These are phyloP conservation scores for Hylodesmum podocarpum DNA, from an alignment of 306 rosid genomes.

Conservation along the genomic window DNA sequence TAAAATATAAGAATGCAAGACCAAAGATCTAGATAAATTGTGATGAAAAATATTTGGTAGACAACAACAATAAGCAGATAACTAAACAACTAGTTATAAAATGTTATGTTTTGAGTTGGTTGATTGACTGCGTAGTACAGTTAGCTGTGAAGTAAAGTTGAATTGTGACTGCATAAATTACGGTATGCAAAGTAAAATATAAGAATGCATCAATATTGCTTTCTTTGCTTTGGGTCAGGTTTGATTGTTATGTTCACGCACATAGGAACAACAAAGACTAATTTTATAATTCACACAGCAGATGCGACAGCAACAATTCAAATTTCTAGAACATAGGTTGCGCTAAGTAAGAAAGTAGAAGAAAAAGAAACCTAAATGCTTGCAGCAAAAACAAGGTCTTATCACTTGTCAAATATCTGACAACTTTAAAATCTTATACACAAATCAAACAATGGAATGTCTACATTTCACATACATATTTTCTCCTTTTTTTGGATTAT, in stretches of 20 bases:
- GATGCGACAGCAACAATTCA: background rate
- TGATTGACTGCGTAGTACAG: too few species aligned
- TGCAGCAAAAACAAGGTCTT: conserved; percentile 49
- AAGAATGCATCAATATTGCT: background rate
- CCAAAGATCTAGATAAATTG: too few species aligned
- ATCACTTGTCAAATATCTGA: conserved; percentile 30
- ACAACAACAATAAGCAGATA: too few species aligned
- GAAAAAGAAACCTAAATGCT: conserved; percentile 20
- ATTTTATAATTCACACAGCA: background rate
- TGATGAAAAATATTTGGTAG: too few species aligned
- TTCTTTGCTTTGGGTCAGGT: background rate
- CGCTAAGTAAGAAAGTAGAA: background rate
- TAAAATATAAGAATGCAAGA: background rate
- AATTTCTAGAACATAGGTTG: background rate
- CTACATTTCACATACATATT: conserved; percentile 25
- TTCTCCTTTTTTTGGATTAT: conserved; percentile 1
- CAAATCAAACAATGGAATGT: conserved; percentile 42
- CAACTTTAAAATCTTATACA: conserved; percentile 38
- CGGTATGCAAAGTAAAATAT: background rate
- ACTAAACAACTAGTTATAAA: too few species aligned
- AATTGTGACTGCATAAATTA: background rate
- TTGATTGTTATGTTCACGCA: background rate
- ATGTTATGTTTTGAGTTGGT: too few species aligned
- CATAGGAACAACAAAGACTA: background rate
- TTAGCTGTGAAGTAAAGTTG: too few species aligned